phyloP scores from a whole-genome alignment of 2,329 filamentous ascomycete genomes.

The Rutstroemia sp. region DNA sequence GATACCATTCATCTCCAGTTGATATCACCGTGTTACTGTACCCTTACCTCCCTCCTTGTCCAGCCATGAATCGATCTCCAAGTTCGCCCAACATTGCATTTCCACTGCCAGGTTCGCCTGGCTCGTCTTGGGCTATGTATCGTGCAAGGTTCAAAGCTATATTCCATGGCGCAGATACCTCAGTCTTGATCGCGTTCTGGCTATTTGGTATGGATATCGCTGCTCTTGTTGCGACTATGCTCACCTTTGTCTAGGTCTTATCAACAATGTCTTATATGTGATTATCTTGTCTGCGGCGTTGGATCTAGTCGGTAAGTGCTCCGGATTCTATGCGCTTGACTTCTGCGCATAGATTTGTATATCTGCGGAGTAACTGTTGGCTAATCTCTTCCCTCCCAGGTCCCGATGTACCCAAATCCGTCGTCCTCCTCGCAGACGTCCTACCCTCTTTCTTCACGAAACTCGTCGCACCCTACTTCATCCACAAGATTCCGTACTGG shows the following conservation, averaged over 20 bases:
- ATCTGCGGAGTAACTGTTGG: not conserved
- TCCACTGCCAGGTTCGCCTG: constrained; percentile 50
- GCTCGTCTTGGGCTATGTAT: constrained; percentile 68
- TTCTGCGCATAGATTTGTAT: not conserved
- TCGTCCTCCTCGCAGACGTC: constrained; percentile 89
- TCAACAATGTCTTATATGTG: constrained; percentile 97
- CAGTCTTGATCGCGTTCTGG: constrained; percentile 81
- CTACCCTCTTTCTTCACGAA: constrained; percentile 85
- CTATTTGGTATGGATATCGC: constrained; percentile 65
- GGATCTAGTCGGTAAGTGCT: constrained; percentile 64
- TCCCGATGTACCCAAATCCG: constrained; percentile 74
- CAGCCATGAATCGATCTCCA: constrained; percentile 20
- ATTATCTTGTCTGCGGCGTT: constrained; percentile 93
- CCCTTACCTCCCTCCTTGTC: not conserved
- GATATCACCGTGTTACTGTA: not conserved
- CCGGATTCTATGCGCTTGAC: not conserved
- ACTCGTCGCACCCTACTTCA: constrained; percentile 85
- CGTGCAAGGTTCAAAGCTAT: constrained; percentile 54
- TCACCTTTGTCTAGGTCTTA: constrained; percentile 53
- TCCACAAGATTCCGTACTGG: constrained; percentile 77
- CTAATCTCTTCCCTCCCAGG: constrained; percentile 30
- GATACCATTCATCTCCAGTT: too few relatives aligned
- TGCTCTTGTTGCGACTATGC: not conserved
- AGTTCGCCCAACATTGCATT: constrained; percentile 33
- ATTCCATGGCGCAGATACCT: constrained; percentile 60